Conservation (phyloP, 2,329 filamentous ascomycete species). For the Neonectria sp. region DNA sequence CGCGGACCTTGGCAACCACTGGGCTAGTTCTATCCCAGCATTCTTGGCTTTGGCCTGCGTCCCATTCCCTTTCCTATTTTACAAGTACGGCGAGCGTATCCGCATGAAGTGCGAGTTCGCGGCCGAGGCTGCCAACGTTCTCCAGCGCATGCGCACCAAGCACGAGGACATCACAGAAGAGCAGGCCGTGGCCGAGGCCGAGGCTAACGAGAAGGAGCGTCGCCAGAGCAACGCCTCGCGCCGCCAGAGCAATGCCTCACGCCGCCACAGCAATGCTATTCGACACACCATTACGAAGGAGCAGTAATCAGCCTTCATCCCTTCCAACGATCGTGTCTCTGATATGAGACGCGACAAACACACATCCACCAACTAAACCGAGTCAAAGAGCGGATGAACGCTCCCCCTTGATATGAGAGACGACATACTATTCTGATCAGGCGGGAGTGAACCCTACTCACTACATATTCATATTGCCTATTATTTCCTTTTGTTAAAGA, state of each 20-base stretch:
- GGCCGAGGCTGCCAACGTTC: constrained; percentile 74
- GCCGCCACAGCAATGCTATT: constrained; percentile 33
- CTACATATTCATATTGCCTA: constrained; percentile 2
- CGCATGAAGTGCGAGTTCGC: constrained; percentile 79
- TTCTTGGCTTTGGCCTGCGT: constrained; percentile 81
- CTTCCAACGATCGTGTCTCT: background rate
- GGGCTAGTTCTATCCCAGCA: constrained; percentile 81
- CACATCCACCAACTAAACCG: background rate
- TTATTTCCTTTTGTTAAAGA: constrained; percentile 6
- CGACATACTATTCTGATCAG: background rate
- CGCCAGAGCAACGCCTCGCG: constrained; percentile 40
- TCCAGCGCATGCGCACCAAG: constrained; percentile 61
- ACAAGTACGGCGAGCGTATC: constrained; percentile 76
- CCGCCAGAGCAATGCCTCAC: constrained; percentile 31
- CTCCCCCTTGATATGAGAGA: constrained; percentile 4
- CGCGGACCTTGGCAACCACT: constrained; percentile 77
- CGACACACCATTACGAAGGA: constrained; percentile 39
- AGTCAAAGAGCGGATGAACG: constrained; percentile 1
- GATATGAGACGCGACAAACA: constrained; percentile 8
- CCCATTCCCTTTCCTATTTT: constrained; percentile 83
- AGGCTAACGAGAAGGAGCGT: constrained; percentile 46
- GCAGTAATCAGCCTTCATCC: constrained; percentile 22
- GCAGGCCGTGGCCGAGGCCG: constrained; percentile 44
- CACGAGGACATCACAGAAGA: constrained; percentile 49
- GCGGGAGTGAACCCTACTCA: constrained; percentile 1